These are phyloP conservation scores for Thelonectria olida DNA, from an alignment of 2,329 filamentous ascomycete species.

Conservation along the genomic window DNA sequence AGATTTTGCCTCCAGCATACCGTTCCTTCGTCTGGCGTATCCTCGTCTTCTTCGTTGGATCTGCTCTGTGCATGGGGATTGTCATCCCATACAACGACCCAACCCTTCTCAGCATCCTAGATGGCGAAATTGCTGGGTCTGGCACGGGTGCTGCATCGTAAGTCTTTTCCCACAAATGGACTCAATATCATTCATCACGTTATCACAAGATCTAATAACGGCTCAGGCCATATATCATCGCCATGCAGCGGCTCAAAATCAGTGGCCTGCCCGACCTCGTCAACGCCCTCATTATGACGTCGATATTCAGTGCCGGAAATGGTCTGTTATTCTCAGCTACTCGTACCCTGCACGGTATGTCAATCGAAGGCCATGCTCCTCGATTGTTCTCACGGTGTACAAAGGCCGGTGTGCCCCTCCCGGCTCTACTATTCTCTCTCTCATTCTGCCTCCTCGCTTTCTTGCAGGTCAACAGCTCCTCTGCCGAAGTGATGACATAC, in stretches of 20 bases:
- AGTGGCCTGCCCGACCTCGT: slow-evolving; percentile 57
- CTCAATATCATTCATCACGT: no score
- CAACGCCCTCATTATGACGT: slow-evolving; percentile 56
- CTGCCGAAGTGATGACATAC: slow-evolving; percentile 24
- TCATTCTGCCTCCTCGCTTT: slow-evolving; percentile 27
- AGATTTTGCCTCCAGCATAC: slow-evolving; percentile 74
- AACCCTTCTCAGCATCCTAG: slow-evolving; percentile 4
- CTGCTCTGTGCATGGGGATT: slow-evolving; percentile 20
- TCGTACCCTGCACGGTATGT: slow-evolving; percentile 18
- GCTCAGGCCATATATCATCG: slow-evolving; percentile 14
- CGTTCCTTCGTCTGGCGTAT: slow-evolving; percentile 76
- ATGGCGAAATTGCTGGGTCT: slow-evolving; percentile 5
- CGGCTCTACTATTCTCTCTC: slow-evolving; percentile 15
- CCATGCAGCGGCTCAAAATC: slow-evolving; percentile 39
- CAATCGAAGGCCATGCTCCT: slow-evolving; percentile 59
- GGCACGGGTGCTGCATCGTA: slow-evolving; percentile 18
- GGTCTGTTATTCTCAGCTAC: slow-evolving; percentile 59
- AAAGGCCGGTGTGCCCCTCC: slow-evolving; percentile 12
- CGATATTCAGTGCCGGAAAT: slow-evolving; percentile 63
- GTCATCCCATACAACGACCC: slow-evolving; percentile 15
- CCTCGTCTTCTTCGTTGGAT: slow-evolving; percentile 77
- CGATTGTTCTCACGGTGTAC: slow-evolving; percentile 16
- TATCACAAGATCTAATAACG: background rate
- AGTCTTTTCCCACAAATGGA: background rate
- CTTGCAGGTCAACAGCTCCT: slow-evolving; percentile 20